Conservation (phyloP, 768 basidiomycete genomes). For the Coprinopsis marcescibilis region DNA sequence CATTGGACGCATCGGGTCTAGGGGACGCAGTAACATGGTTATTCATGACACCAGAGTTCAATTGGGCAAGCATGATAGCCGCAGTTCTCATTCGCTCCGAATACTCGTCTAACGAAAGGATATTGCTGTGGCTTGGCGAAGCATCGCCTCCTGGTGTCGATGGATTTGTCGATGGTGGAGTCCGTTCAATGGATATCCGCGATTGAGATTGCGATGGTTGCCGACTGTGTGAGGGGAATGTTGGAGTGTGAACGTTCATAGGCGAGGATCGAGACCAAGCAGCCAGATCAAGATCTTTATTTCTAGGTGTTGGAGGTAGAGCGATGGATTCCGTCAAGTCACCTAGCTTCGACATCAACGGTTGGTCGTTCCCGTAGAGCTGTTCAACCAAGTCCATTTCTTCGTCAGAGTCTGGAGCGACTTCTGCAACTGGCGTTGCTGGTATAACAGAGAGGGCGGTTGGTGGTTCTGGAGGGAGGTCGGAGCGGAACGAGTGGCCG, state of each 20-base stretch:
- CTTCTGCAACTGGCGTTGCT: conserved; percentile 17
- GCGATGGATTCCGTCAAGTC: conserved; percentile 84
- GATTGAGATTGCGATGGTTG: conserved; percentile 1
- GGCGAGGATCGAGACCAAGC: conserved; percentile 44
- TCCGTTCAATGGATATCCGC: neutral
- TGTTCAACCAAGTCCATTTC: conserved; percentile 98
- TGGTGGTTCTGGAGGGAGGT: conserved; percentile 15
- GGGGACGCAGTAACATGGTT: conserved; percentile 15
- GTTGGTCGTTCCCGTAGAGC: conserved; percentile 75
- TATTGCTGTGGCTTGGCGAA: conserved; percentile 13
- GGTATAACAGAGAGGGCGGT: conserved; percentile 6
- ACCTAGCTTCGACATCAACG: conserved; percentile 61
- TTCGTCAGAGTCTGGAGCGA: conserved; percentile 45
- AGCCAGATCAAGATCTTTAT: conserved; percentile 82
- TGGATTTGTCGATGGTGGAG: neutral
- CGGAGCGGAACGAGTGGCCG: conserved; percentile 27
- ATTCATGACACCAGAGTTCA: conserved; percentile 76
- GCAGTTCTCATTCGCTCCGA: conserved; percentile 98
- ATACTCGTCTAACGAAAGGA: conserved; percentile 90
- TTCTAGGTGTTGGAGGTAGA: conserved; percentile 76
- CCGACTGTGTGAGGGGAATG: neutral
- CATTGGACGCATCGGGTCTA: conserved; percentile 15
- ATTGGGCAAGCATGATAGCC: conserved; percentile 95
- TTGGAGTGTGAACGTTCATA: conserved; percentile 11
- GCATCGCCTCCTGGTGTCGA: neutral